Evolutionary conservation across 176 grass and related monocot species (phyloP), one percentile per base, ranked within the genome.

Genomic region (Eragrostis curvula): DNA sequence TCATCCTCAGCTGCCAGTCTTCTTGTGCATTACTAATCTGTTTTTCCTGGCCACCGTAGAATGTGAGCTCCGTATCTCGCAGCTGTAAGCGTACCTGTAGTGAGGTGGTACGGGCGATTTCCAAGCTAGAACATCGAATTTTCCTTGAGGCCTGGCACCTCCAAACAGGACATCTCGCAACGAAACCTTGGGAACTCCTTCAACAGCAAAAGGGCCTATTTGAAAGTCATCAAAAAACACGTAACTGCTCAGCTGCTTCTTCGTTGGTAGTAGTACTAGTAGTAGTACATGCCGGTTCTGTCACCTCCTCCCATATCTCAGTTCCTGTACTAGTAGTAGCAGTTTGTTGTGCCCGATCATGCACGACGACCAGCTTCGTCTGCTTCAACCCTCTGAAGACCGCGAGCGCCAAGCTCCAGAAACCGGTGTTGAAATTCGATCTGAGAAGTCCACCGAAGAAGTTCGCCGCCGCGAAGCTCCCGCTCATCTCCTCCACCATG

Each of bases 91-190:
- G 29, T 79, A 79, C 62, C 39, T 42, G 45, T 68, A 55, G 78
- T 79, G 16, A 53, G 79, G 79, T n/a, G 67, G 79, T 10, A 81
- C 16, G 52, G 45, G 40, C 27, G 66, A 81, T 58, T 18, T 81
- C 51, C 79, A 82, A 15, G 11, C 52, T 0, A 72, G 68, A 29
- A 48, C 79, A 56, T 71, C 42, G 18, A 81, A 81, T 16, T 81
- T 61, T 12, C 79, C 68, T 61, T 20, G 66, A 61, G 53, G 67
- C 18, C 1, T 32, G 46, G 67, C 66, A 70, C 0, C 14, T 72
- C 79, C 55, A 18, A 24, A 62, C 2, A 82, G 13, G 44, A 82
- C 8, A 36, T 72, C 79, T 71, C 61, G 41, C 18, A 57, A 12
- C 21, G 50, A 68, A 8, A 67, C 23, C 40, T 2, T 27, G 10